These are phyloP conservation scores for Cynara cardunculus DNA, from an alignment of 129 eudicot species.

Conservation along the genomic window DNA sequence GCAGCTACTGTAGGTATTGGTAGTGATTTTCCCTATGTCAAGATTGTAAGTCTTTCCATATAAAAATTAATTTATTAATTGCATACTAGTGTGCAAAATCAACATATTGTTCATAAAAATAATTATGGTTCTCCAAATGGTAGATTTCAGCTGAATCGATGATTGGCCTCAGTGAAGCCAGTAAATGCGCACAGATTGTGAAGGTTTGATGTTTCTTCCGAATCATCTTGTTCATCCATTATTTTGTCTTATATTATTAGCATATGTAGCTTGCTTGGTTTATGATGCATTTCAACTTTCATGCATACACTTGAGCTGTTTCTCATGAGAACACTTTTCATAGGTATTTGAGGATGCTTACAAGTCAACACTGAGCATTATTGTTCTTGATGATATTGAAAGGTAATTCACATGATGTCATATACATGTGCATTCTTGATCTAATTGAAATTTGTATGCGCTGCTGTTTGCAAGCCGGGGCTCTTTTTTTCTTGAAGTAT, in stretches of 20 bases:
- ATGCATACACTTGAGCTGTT: constrained; percentile 22
- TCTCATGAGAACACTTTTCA: constrained; percentile 15
- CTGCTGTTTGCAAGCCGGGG: background rate
- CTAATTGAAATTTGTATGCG: background rate
- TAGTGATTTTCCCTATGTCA: constrained; percentile 96
- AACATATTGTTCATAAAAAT: background rate
- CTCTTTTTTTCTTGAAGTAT: no score
- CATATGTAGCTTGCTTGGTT: background rate
- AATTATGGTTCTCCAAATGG: constrained; percentile 3
- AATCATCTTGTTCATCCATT: background rate
- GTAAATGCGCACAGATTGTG: constrained; percentile 92
- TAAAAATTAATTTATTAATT: background rate
- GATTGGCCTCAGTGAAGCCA: constrained; percentile 97
- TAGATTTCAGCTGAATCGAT: constrained; percentile 98
- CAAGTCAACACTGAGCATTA: constrained; percentile 81
- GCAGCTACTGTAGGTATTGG: constrained; percentile 96
- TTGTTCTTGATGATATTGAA: constrained; percentile 93
- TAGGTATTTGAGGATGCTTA: constrained; percentile 99
- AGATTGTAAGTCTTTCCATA: constrained; percentile 65
- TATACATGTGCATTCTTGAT: background rate
- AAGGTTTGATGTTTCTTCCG: constrained; percentile 50
- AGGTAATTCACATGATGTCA: constrained; percentile 46
- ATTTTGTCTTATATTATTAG: background rate
- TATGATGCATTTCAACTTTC: constrained; percentile 2
- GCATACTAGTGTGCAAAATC: constrained; percentile 3